Evolutionary conservation across 2,329 filamentous ascomycete genomes (phyloP).

Genomic region (Ascochyta koolunga): DNA sequence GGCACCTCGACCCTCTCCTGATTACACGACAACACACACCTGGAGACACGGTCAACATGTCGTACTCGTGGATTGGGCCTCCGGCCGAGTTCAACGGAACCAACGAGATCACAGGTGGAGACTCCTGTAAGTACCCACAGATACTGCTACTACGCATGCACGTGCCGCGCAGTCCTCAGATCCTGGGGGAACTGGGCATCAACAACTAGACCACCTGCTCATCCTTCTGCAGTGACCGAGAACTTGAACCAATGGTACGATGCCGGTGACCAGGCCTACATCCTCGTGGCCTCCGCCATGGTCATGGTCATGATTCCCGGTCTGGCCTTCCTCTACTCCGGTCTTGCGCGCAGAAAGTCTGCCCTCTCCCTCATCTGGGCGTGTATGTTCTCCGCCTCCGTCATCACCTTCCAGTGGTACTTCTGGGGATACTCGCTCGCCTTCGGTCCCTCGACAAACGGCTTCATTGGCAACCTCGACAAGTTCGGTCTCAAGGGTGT

Average conservation of each 20-base stretch:
- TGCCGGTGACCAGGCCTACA: constrained; percentile 91
- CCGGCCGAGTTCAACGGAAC: constrained; percentile 59
- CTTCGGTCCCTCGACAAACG: constrained; percentile 83
- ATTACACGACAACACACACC: constrained; percentile 14
- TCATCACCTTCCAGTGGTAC: constrained; percentile 98
- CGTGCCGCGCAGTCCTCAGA: constrained; percentile 23
- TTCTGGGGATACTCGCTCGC: constrained; percentile 98
- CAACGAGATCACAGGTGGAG: constrained; percentile 69
- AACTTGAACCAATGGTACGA: constrained; percentile 97
- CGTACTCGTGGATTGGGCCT: constrained; percentile 56
- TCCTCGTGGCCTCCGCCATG: constrained; percentile 87
- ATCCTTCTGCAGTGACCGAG: constrained; percentile 65
- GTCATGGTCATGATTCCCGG: constrained; percentile 96
- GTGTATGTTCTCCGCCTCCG: constrained; percentile 89
- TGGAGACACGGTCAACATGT: constrained; percentile 48
- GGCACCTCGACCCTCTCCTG: constrained; percentile 12
- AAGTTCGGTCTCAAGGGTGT: constrained; percentile 90
- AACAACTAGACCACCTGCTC: constrained; percentile 6
- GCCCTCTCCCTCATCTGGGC: constrained; percentile 97
- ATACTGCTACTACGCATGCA: constrained; percentile 27
- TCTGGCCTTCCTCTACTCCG: constrained; percentile 96
- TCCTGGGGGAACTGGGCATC: background rate
- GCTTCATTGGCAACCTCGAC: constrained; percentile 88
- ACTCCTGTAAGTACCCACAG: constrained; percentile 70
- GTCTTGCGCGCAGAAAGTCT: constrained; percentile 95